phyloP scores from a whole-genome alignment of 768 basidiomycete species.

The Trametopsis cervina region DNA sequence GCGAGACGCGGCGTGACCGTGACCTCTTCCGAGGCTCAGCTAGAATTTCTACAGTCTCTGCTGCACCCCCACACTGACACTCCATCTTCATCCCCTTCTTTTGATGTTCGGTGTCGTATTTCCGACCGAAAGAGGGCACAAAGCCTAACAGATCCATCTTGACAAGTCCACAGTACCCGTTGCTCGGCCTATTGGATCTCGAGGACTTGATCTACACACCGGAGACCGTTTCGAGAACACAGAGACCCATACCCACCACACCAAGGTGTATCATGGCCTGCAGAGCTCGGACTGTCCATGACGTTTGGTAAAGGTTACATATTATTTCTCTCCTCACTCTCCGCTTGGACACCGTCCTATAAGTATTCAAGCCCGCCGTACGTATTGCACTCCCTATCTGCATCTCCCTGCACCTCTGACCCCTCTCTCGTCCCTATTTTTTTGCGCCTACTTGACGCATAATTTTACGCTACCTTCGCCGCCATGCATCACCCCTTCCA shows the following conservation, averaged over 20 bases:
- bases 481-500: background rate
- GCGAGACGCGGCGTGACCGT: constrained; percentile 4
- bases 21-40: constrained; percentile 8
- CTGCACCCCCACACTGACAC: constrained; percentile 4
- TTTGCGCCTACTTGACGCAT: too few relatives aligned
- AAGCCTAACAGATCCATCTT: constrained; percentile 21
- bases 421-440: too few relatives aligned
- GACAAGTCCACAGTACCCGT: constrained; percentile 2
- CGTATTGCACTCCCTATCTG: too few relatives aligned
- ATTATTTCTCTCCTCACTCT: too few relatives aligned
- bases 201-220: constrained; percentile 6
- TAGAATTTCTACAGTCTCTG: constrained; percentile 1
- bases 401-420: too few relatives aligned
- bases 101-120: constrained; percentile 15
- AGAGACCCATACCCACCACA: background rate
- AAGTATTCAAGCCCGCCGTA: constrained; percentile 4
- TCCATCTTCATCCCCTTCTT: constrained; percentile 10
- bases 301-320: constrained; percentile 6
- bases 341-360: constrained; percentile 5
- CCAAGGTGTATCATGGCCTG: too few relatives aligned
- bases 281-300: constrained; percentile 5
- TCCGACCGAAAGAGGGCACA: constrained; percentile 22
- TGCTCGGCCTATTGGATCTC: constrained; percentile 13
- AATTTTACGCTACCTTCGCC: too few relatives aligned
- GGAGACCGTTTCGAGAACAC: constrained; percentile 12